Evolutionary conservation across 1,139 yeast genomes (phyloP), one percentile per base, ranked within the genome.

Genomic region (Wickerhamomyces sp.): DNA sequence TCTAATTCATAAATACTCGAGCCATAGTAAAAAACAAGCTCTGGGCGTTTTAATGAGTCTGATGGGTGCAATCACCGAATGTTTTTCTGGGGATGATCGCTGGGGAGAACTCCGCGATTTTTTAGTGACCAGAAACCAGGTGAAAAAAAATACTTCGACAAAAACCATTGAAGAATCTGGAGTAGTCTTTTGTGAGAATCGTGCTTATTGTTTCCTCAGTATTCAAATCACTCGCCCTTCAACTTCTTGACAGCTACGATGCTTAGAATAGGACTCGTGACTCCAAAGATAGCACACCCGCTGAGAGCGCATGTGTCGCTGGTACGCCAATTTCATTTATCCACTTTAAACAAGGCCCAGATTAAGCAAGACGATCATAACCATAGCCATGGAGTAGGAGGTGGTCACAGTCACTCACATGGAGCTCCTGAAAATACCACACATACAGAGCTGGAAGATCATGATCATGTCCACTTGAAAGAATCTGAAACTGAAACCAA

Each of bases 401-500:
- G 50, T 14, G 37, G 15, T 40, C 54, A 55, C 39, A 33, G 49
- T 7, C 68, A 64, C 45, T 46, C 56, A 3, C 66, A 60, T 40
- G 49, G 56, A 29, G 44, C 14, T 23, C 6, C 27, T 32, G n/a
- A 27, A 6, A 46, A 45, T 4, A 48, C 40, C 7, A n/a, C 36
- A 10, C 40, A 44, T 36, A 45, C 48, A 18, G 64, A 57, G 37
- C 51, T 54, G 26, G 50, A 54, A 11, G 57, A 60, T 34, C 68
- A 67, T 51, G 68, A 65, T 34, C 73, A 69, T 51, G 58, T 67
- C 30, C 72, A 68, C 50, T 45, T 68, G 42, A 61, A 62, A 36
- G 65, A 65, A 46, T 67, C 72, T 1, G 72, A 68, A 51, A 64
- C 70, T 0, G 71, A 68, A 46, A 47, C 52, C 26, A 68, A 67